Conservation (phyloP, 768 basidiomycete species). For the Russula ochroleuca region DNA sequence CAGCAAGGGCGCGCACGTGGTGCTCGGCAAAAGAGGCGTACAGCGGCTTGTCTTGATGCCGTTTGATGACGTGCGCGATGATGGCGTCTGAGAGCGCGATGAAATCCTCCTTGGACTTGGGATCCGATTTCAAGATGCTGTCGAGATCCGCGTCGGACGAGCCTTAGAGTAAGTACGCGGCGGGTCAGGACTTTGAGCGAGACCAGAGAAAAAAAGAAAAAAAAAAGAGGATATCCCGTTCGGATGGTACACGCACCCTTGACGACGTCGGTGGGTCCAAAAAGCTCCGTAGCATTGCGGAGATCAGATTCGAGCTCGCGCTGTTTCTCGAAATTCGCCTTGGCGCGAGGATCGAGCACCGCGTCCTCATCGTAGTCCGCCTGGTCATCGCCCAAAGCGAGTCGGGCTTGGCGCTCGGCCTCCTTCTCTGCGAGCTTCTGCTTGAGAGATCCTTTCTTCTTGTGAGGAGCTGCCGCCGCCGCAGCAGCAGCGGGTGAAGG, state of each 20-base stretch:
- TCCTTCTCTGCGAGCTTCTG: constrained; percentile 92
- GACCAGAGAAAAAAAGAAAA: background rate
- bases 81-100: constrained; percentile 66
- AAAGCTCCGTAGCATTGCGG: constrained; percentile 72
- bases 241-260: constrained; percentile 46
- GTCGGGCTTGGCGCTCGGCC: constrained; percentile 56
- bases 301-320: constrained; percentile 84
- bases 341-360: constrained; percentile 72
- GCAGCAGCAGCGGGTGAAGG: constrained; percentile 39
- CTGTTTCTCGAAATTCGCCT: constrained; percentile 72
- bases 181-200: background rate
- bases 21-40: constrained; percentile 83
- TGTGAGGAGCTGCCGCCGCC: constrained; percentile 56
- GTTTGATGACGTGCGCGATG: constrained; percentile 68
- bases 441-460: constrained; percentile 92
- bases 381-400: constrained; percentile 41
- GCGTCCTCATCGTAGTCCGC: constrained; percentile 58
- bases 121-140: constrained; percentile 68
- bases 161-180: constrained; percentile 39
- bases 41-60: constrained; percentile 76
- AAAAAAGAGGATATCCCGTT: background rate
- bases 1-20: constrained; percentile 68
- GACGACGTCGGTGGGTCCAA: constrained; percentile 63
- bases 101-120: constrained; percentile 89
- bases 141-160: constrained; percentile 68